A percentile compares a stretch with the other conserved stretches of the same genome.
Evolutionary conservation across 768 basidiomycete species (phyloP).

Genomic region (Saitozyma podzolica): DNA sequence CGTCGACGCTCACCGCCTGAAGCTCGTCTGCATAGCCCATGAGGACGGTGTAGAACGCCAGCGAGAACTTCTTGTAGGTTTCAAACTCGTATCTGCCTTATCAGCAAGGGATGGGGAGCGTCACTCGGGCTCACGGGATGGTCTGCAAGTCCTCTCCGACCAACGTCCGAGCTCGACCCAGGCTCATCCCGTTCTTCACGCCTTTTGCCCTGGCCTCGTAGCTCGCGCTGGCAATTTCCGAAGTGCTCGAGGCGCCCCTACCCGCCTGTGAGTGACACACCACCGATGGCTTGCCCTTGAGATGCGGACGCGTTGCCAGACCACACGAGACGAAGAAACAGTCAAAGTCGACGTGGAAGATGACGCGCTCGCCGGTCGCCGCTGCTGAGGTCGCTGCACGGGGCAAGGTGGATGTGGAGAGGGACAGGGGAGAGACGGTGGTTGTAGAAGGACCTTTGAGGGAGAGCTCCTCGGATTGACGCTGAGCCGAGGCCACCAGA

Average conservation of each 20-base stretch:
- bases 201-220: constrained; percentile 90
- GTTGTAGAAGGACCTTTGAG: constrained; percentile 26
- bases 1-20: constrained; percentile 94
- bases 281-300: constrained; percentile 83
- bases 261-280: constrained; percentile 90
- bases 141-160: constrained; percentile 44
- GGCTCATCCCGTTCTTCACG: constrained; percentile 89
- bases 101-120: constrained; percentile 2
- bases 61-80: constrained; percentile 79
- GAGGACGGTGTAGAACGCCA: constrained; percentile 88
- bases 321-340: constrained; percentile 97
- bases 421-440: constrained; percentile 27
- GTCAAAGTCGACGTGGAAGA: constrained; percentile 68
- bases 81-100: constrained; percentile 79
- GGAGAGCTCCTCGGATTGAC: constrained; percentile 54
- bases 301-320: constrained; percentile 71
- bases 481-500: constrained; percentile 77
- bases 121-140: constrained; percentile 56
- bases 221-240: constrained; percentile 86
- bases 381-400: constrained; percentile 2
- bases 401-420: constrained; percentile 42
- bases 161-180: constrained; percentile 45
- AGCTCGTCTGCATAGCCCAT: constrained; percentile 87
- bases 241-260: constrained; percentile 78
- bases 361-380: constrained; percentile 56